These are phyloP conservation scores for Nigrospora sphaerica DNA, from an alignment of 2,329 filamentous ascomycete genomes.

Conservation along the genomic window DNA sequence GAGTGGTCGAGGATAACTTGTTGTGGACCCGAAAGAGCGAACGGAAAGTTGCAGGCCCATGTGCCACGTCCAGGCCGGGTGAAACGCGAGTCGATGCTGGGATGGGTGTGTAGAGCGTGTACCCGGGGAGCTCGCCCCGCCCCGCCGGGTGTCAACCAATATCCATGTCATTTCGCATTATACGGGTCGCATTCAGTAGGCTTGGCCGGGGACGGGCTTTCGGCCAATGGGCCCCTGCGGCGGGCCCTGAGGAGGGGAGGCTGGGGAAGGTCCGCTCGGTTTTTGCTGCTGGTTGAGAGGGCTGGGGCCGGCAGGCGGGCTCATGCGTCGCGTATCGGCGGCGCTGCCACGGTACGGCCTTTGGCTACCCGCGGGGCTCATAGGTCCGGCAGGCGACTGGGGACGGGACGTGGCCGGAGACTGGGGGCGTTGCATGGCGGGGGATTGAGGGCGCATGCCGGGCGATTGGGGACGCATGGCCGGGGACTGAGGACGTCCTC, in stretches of 20 bases:
- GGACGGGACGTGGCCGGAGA: constrained; percentile 12
- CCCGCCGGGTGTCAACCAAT: too few relatives aligned
- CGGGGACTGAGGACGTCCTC: constrained; percentile 19
- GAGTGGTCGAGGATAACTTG: background rate
- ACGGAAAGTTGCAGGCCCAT: too few relatives aligned
- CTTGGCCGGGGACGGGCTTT: constrained; percentile 51
- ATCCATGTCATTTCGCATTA: too few relatives aligned
- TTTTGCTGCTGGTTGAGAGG: constrained; percentile 21
- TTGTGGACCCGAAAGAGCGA: constrained; percentile 1
- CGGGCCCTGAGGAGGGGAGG: constrained; percentile 15
- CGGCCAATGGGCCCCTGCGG: constrained; percentile 37
- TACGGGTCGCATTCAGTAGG: constrained; percentile 25
- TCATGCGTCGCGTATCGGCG: constrained; percentile 29
- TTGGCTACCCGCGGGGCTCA: constrained; percentile 14
- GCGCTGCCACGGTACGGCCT: constrained; percentile 34
- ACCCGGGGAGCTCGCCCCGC: too few relatives aligned
- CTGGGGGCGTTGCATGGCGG: constrained; percentile 19
- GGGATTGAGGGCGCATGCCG: constrained; percentile 29
- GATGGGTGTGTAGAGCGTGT: too few relatives aligned
- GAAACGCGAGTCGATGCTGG: too few relatives aligned
- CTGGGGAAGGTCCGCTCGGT: background rate
- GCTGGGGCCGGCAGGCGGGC: constrained; percentile 33
- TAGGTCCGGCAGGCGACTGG: constrained; percentile 16
- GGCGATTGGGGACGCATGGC: constrained; percentile 13
- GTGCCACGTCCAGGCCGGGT: too few relatives aligned